Percentiles rank a stretch among this genome's conserved stretches.
Evolutionary conservation across 2,329 filamentous ascomycete genomes (phyloP).

Genomic region (Boeremia lycopersici): DNA sequence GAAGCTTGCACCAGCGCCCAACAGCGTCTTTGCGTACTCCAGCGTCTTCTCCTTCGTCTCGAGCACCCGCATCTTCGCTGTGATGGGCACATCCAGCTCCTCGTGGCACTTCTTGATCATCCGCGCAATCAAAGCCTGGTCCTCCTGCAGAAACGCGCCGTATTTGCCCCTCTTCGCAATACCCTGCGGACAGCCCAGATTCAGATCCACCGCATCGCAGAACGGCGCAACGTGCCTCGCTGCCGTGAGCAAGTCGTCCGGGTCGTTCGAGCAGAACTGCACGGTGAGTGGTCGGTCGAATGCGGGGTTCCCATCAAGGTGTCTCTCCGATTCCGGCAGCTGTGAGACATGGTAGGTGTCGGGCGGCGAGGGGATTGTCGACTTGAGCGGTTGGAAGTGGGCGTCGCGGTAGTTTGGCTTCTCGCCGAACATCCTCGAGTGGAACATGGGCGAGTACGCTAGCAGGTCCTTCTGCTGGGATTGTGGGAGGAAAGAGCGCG

Average conservation of each 20-base stretch:
- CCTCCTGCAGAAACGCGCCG: conserved; percentile 92
- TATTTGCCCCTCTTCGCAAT: conserved; percentile 92
- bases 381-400: conserved; percentile 75
- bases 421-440: conserved; percentile 85
- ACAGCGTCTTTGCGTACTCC: conserved; percentile 84
- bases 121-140: conserved; percentile 80
- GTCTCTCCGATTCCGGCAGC: conserved; percentile 31
- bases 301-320: conserved; percentile 82
- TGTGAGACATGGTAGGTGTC: conserved; percentile 45
- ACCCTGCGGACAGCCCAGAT: conserved; percentile 93
- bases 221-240: conserved; percentile 80
- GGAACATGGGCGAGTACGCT: conserved; percentile 95
- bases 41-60: conserved; percentile 87
- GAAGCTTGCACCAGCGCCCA: conserved; percentile 88
- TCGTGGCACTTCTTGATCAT: conserved; percentile 83
- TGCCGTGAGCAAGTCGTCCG: conserved; percentile 77
- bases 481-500: conserved; percentile 82
- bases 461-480: conserved; percentile 66
- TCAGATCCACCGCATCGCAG: conserved; percentile 94
- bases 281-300: conserved; percentile 91
- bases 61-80: conserved; percentile 90
- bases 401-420: conserved; percentile 75
- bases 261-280: conserved; percentile 93
- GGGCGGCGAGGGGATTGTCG: conserved; percentile 41
- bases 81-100: conserved; percentile 81